Percentiles rank a stretch among this genome's conserved stretches.
Evolutionary conservation across 768 basidiomycete genomes (phyloP).

Genomic region (Leccinum pellstonianum): DNA sequence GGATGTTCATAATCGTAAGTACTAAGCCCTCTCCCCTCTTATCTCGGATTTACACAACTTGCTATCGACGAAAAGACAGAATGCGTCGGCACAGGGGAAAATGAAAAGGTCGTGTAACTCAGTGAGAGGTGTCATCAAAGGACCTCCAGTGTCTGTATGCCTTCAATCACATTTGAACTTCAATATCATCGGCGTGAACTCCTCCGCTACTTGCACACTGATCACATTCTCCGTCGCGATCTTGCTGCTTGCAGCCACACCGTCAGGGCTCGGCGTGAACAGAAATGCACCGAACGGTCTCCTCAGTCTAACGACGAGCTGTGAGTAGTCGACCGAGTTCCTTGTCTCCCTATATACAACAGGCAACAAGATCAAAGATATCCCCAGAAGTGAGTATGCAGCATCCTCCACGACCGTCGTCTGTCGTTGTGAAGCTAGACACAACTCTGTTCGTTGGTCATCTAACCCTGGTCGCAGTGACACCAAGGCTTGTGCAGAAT

Average conservation of each 20-base stretch:
- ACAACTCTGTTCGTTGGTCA: neutral
- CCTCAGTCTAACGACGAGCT: neutral
- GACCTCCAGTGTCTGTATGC: slow-evolving; percentile 6
- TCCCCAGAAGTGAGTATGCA: slow-evolving; percentile 9
- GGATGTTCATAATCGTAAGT: too few species aligned
- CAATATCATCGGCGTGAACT: neutral
- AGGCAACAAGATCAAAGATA: slow-evolving; percentile 5
- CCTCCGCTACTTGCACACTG: neutral
- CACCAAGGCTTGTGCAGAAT: neutral
- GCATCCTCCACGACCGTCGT: slow-evolving; percentile 7
- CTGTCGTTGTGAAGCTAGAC: slow-evolving; percentile 1
- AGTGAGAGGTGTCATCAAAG: neutral
- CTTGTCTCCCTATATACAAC: slow-evolving; percentile 7
- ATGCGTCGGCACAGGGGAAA: too few species aligned
- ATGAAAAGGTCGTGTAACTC: neutral
- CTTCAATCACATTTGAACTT: neutral
- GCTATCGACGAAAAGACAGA: too few species aligned
- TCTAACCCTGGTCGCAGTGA: slow-evolving; percentile 1
- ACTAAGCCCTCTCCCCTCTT: too few species aligned
- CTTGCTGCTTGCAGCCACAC: neutral
- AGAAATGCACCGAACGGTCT: neutral
- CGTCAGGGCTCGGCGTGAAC: neutral
- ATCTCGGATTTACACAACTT: too few species aligned
- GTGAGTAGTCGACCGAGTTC: slow-evolving; percentile 7
- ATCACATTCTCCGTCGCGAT: neutral